A percentile compares a stretch with the other conserved stretches of the same genome.
These are phyloP conservation scores for Byssochlamys sp. DNA, from an alignment of 2,329 filamentous ascomycete species.

Conservation along the genomic window DNA sequence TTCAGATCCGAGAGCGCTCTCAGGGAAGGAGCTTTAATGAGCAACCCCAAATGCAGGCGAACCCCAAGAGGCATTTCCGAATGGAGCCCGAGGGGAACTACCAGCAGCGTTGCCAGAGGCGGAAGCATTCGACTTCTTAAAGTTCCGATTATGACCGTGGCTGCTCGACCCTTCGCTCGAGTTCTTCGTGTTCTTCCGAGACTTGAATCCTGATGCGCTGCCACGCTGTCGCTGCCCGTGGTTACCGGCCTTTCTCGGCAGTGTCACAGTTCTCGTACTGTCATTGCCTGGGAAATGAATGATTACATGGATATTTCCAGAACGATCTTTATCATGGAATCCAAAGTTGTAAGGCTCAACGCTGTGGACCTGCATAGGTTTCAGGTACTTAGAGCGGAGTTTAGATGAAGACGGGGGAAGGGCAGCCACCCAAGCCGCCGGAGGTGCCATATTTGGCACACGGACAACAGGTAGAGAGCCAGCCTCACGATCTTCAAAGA, in stretches of 20 bases:
- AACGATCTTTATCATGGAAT: conserved; percentile 28
- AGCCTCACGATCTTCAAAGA: conserved; percentile 73
- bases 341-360: conserved; percentile 37
- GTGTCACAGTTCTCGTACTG: conserved; percentile 10
- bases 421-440: conserved; percentile 54
- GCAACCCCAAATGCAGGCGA: conserved; percentile 15
- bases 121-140: conserved; percentile 19
- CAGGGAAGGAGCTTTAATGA: conserved; percentile 7
- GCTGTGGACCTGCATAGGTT: conserved; percentile 45
- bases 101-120: conserved; percentile 13
- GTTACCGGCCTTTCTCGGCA: conserved; percentile 21
- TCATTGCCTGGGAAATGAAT: conserved; percentile 42
- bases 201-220: conserved; percentile 16
- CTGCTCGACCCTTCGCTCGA: conserved; percentile 18
- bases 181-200: conserved; percentile 21
- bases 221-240: conserved; percentile 18
- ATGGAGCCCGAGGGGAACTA: conserved; percentile 17
- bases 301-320: conserved; percentile 27
- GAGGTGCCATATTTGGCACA: conserved; percentile 54
- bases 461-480: conserved; percentile 64
- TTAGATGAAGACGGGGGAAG: conserved; percentile 22
- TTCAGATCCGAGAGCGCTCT: not conserved
- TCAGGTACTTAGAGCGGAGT: conserved; percentile 39
- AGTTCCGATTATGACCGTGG: conserved; percentile 6
- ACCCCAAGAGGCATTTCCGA: conserved; percentile 21